Base-by-base conservation (phyloP, 108 stramenopile species). In the Conticribra guillardii region DNA sequence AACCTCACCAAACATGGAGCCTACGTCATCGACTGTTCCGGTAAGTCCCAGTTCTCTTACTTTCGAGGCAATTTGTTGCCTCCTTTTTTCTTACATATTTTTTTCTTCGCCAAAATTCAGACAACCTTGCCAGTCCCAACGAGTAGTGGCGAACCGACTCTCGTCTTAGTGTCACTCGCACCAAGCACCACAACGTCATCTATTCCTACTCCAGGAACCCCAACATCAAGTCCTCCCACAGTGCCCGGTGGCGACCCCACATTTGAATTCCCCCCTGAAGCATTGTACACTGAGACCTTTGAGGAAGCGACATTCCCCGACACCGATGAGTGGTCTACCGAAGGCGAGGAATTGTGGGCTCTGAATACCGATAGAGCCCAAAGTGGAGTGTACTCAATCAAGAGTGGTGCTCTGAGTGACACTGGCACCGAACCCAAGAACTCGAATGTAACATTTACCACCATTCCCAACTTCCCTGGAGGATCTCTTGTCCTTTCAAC, bases 321-420 rank as follows among this genome's bases (percentile, higher is more conserved):
- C 23, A 22, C 14, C 22, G 46, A 30, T 33, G 61, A 56, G 21
- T 76, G 67, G 67, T 53, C 54, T 4, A 76, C 67, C 0, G 60
- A 56, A 50, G 75, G 75, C 15, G 67, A 68, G 48, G 54, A 19
- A 17, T 29, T 66, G 11, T 76, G 75, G 75, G 60, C 17, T 19
- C 58, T 63, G 11, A 41, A 44, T n/a, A 59, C 60, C 17, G 67
- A 68, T 34, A 21, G 54, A 5, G 75, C 53, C 14, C 55, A 58
- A 15, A 69, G 34, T 28, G 75, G 75, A 17, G 37, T 31, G 0
- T 76, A 76, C 51, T 76, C 75, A 19, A 76, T 76, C 53, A 76
- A 49, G 31, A 69, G 67, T 49, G 64, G 64, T 2, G 54, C 14
- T 11, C 57, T 76, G 17, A 32, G 52, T 7, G 21, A 59, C 18